These are phyloP conservation scores for Coriaria nepalensis DNA, from an alignment of 306 rosid species.

Conservation along the genomic window DNA sequence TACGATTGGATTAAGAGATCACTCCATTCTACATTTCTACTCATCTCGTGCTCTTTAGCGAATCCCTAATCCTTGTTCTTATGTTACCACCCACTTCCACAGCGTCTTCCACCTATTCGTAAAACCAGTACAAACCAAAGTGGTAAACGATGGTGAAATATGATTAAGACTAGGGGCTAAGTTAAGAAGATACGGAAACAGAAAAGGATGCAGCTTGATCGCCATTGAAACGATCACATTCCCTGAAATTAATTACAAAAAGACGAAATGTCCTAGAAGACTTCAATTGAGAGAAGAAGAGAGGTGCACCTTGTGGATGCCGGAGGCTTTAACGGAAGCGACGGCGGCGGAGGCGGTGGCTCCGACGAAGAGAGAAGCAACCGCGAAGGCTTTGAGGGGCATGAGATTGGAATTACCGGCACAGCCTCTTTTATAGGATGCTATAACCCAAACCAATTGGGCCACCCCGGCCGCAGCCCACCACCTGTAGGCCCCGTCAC, in stretches of 20 bases:
- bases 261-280: not conserved
- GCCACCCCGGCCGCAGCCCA: conserved; percentile 58
- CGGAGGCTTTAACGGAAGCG: conserved; percentile 37
- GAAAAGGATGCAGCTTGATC: no score
- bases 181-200: no score
- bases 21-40: conserved; percentile 9
- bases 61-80: conserved; percentile 46
- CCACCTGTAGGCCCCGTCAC: conserved; percentile 26
- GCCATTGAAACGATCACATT: not conserved
- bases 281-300: not conserved
- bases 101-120: conserved; percentile 52
- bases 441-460: conserved; percentile 54
- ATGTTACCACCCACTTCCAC: conserved; percentile 53
- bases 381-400: conserved; percentile 70
- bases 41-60: conserved; percentile 36
- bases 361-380: conserved; percentile 80
- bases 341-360: conserved; percentile 50
- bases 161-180: not conserved
- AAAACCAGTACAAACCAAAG: not conserved
- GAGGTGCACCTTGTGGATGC: conserved; percentile 41
- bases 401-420: conserved; percentile 39
- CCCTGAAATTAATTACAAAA: not conserved
- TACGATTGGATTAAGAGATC: no score
- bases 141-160: not conserved
- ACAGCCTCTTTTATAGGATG: conserved; percentile 27